These are phyloP conservation scores for Periconia sp. DNA, from an alignment of 2,329 filamentous ascomycete genomes.

Conservation along the genomic window DNA sequence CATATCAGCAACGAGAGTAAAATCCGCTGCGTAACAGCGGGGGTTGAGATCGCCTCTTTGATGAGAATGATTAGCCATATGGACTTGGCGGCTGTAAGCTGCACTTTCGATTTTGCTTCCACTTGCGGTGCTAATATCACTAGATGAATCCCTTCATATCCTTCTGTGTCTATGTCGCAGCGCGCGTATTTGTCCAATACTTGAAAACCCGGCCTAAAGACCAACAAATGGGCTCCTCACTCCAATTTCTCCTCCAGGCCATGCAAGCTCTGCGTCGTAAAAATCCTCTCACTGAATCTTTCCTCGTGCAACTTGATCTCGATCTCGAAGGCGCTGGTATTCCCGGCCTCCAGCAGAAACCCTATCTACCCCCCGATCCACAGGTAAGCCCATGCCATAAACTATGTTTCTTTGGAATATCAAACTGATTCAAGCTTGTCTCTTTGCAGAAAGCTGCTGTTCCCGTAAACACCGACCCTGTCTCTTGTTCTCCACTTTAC, in stretches of 20 bases:
- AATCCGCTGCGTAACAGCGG: conserved; percentile 87
- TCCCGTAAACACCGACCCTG: conserved; percentile 28
- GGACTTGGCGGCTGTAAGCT: conserved; percentile 78
- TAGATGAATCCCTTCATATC: conserved; percentile 96
- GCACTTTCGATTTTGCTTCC: not conserved
- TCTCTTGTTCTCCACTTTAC: conserved; percentile 35
- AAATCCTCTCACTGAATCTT: conserved; percentile 91
- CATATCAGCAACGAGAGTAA: conserved; percentile 88
- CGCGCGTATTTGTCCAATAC: conserved; percentile 93
- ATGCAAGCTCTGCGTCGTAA: conserved; percentile 87
- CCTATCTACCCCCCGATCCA: conserved; percentile 35
- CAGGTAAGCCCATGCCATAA: not conserved
- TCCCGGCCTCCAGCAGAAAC: conserved; percentile 46
- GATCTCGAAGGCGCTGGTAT: conserved; percentile 77
- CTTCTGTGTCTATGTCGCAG: conserved; percentile 94
- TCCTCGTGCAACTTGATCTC: conserved; percentile 88
- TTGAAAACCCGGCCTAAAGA: conserved; percentile 93
- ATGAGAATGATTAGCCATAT: conserved; percentile 94
- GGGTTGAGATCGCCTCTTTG: conserved; percentile 89
- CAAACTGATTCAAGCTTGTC: not conserved
- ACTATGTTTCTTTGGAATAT: not conserved
- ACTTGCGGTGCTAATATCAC: conserved; percentile 13
- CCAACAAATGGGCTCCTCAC: conserved; percentile 71
- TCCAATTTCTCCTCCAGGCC: conserved; percentile 87
- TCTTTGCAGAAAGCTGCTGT: conserved; percentile 5